Percentiles rank a stretch among this genome's conserved stretches.
phyloP scores from a whole-genome alignment of 2,329 filamentous ascomycete species.

The Thielaviopsis populi region DNA sequence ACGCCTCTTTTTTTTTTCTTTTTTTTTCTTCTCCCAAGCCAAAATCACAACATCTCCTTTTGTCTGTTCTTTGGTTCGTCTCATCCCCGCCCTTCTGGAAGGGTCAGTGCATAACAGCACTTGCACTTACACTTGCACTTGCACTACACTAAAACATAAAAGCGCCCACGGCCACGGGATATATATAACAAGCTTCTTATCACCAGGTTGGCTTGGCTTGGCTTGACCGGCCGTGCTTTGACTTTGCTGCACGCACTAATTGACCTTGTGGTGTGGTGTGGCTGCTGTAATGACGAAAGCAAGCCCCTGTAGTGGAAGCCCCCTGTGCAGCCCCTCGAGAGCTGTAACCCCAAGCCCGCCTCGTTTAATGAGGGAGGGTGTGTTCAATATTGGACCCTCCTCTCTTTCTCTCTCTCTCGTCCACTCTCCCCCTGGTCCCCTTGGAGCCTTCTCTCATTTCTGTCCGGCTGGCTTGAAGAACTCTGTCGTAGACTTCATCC shows the following conservation, averaged over 20 bases:
- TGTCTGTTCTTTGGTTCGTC: slow-evolving; percentile 1
- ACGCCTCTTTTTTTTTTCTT: not conserved
- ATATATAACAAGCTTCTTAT: not conserved
- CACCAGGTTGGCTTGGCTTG: not conserved
- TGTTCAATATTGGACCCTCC: not conserved
- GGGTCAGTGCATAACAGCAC: slow-evolving; percentile 1
- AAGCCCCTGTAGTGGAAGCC: not conserved
- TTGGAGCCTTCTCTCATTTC: not conserved
- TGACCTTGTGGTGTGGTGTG: not conserved
- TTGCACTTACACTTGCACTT: not conserved
- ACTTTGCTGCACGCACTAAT: not conserved
- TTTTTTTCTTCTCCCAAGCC: not conserved
- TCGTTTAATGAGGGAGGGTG: not conserved
- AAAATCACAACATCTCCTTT: not conserved
- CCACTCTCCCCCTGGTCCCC: not conserved
- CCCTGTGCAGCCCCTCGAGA: not conserved
- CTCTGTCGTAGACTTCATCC: not conserved
- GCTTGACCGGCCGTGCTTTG: not conserved
- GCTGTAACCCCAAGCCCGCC: not conserved
- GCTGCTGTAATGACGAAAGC: not conserved
- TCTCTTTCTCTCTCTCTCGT: not conserved
- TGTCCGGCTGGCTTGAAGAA: not conserved
- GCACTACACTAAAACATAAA: not conserved
- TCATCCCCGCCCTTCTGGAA: not conserved
- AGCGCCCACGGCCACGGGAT: no score